Evolutionary conservation across 352 stramenopile genomes (phyloP).

Genomic region (Halophytophthora polymorphica): DNA sequence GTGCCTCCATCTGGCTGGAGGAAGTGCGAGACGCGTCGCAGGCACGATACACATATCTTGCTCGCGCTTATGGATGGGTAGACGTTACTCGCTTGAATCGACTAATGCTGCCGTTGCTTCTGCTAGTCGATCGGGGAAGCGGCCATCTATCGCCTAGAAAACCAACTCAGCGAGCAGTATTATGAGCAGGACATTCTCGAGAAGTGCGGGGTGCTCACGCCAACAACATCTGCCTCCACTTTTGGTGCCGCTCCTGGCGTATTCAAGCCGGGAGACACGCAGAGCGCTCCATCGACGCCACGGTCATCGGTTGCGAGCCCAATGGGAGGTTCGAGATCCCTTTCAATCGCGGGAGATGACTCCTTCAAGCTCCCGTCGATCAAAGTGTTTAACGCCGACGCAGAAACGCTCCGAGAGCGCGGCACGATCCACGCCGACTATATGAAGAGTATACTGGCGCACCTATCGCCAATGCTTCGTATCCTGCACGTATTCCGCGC

Average conservation of each 20-base stretch:
- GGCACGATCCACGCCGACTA: slow-evolving; percentile 67
- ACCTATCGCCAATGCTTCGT: slow-evolving; percentile 68
- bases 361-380: slow-evolving; percentile 54
- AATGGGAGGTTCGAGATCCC: slow-evolving; percentile 12
- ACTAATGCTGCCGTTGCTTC: neutral
- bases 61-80: neutral
- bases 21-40: slow-evolving; percentile 60
- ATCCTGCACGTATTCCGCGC: slow-evolving; percentile 71
- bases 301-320: slow-evolving; percentile 18
- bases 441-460: slow-evolving; percentile 57
- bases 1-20: slow-evolving; percentile 64
- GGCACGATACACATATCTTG: slow-evolving; percentile 18
- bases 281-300: slow-evolving; percentile 19
- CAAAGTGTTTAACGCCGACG: slow-evolving; percentile 70
- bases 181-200: slow-evolving; percentile 76
- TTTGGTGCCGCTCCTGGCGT: slow-evolving; percentile 4
- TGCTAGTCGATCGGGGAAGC: slow-evolving; percentile 54
- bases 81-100: neutral
- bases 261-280: slow-evolving; percentile 12
- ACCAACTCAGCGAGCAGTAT: slow-evolving; percentile 72
- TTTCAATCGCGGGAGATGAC: slow-evolving; percentile 24
- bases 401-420: slow-evolving; percentile 51
- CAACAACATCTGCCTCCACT: slow-evolving; percentile 1
- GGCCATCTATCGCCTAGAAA: slow-evolving; percentile 69
- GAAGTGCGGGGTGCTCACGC: slow-evolving; percentile 44